These are phyloP conservation scores for Solanum virginianum DNA, from an alignment of 257 asterid genomes.

Conservation along the genomic window DNA sequence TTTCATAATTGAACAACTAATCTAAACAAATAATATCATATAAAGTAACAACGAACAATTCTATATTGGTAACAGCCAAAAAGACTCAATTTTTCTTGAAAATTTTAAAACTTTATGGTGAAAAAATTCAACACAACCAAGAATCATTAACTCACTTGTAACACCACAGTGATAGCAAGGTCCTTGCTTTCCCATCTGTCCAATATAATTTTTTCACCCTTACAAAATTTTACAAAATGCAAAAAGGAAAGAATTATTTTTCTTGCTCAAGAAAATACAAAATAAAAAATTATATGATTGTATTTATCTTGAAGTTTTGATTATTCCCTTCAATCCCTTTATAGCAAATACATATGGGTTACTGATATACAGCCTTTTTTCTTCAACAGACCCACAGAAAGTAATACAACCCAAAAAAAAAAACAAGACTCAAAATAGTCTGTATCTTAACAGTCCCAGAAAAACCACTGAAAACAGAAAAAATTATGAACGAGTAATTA, in stretches of 20 bases:
- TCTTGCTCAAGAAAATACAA: not conserved
- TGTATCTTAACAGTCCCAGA: slow-evolving; percentile 24
- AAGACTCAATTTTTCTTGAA: slow-evolving; percentile 9
- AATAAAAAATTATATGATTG: slow-evolving; percentile 1
- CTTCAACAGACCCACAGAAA: slow-evolving; percentile 12
- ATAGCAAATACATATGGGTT: slow-evolving; percentile 10
- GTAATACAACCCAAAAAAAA: slow-evolving; percentile 16
- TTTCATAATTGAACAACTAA: slow-evolving; percentile 17
- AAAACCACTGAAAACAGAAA: slow-evolving; percentile 39
- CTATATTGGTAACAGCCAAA: slow-evolving; percentile 4
- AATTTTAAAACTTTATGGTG: not conserved
- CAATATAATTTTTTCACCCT: not conserved
- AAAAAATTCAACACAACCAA: not conserved
- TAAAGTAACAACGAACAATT: slow-evolving; percentile 7
- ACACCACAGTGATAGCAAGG: slow-evolving; percentile 99
- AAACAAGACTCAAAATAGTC: slow-evolving; percentile 21
- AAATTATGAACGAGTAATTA: slow-evolving; percentile 18
- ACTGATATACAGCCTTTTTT: slow-evolving; percentile 24
- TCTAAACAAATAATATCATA: slow-evolving; percentile 15
- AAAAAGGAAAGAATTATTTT: not conserved
- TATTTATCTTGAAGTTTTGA: slow-evolving; percentile 3
- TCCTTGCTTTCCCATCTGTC: slow-evolving; percentile 97
- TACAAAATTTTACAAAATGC: slow-evolving; percentile 4
- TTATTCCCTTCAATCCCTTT: slow-evolving; percentile 23
- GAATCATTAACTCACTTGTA: slow-evolving; percentile 75